Percentiles rank a stretch among this genome's conserved stretches.
These are phyloP conservation scores for Tirmania nivea DNA, from an alignment of 495 filamentous ascomycete species.

Conservation along the genomic window DNA sequence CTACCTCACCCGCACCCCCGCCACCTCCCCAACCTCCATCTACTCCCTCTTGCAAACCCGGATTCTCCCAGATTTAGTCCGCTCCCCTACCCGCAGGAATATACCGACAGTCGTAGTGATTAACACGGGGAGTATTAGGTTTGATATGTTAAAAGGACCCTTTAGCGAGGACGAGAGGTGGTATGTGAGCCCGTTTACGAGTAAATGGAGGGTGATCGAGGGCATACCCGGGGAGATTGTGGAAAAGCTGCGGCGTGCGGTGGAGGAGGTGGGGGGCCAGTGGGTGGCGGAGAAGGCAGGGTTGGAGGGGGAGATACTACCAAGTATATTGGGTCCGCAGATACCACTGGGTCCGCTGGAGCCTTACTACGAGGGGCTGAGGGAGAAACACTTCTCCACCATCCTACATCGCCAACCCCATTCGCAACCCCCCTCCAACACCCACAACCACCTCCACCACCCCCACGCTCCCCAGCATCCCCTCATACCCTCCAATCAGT, in stretches of 20 bases:
- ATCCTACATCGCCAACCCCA: no score
- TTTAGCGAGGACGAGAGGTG: no score
- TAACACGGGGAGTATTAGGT: slow-evolving; percentile 81
- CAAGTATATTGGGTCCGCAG: no score
- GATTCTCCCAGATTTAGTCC: slow-evolving; percentile 43
- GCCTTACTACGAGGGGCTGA: neutral
- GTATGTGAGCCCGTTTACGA: no score
- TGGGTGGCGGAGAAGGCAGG: no score
- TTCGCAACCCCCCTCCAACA: neutral
- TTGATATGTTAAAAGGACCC: slow-evolving; percentile 74
- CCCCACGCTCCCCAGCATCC: neutral
- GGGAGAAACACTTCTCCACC: neutral
- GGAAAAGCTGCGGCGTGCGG: no score
- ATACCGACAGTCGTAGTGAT: slow-evolving; percentile 46
- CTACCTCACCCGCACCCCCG: slow-evolving; percentile 58
- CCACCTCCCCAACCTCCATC: slow-evolving; percentile 46
- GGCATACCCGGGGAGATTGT: no score
- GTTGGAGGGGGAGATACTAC: no score
- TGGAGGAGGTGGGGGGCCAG: neutral
- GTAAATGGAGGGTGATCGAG: no score
- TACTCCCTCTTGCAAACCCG: slow-evolving; percentile 58
- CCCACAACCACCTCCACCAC: neutral
- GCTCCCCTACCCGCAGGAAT: slow-evolving; percentile 26
- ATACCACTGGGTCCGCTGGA: neutral
- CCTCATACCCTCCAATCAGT: slow-evolving; percentile 12